Evolutionary conservation across 345 rosid species (phyloP), one percentile per base, ranked within the genome.

Genomic region (Heritiera fomes): DNA sequence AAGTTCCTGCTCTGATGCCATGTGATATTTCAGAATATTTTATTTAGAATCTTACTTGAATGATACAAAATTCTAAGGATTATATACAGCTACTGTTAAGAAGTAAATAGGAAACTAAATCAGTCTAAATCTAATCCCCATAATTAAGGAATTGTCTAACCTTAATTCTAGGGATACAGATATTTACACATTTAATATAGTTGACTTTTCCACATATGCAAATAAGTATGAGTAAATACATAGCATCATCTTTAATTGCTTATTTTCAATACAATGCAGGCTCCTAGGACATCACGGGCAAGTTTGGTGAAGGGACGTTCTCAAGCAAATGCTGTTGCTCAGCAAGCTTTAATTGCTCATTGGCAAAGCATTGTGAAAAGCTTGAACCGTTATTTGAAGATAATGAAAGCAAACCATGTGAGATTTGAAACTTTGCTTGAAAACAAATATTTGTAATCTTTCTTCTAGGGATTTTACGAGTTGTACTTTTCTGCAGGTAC

Each of bases 321-420:
- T 82, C 98, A 96, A 81, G 94, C 98, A 71, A 96, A 92, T 86
- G 98, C 95, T 76, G 95, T 88, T 85, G 98, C 98, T 82, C 99
- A 94, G 87, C 93, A 92, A 88, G 98, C 97, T 85, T 85, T 96
- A 78, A 94, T 94, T 82, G 99, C 98, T 59, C 98, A 96, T 81
- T 96, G 99, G 98, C 97, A 91, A 86, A 94, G 97, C 82, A 96
- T 96, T 60, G 97, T 92, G 83, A 93, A 90, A 88, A 96, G 97
- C 88, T 81, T 96, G 79, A 90, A 91, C 85, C 88, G 69, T 78
- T 94, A 89, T 86, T 85, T 92, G 86, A 82, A 77, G 75, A 85
- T 75, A 30, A 90, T 96, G 98, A 96, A 90, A 86, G 80, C 84
- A 1, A 96, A 91, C 83, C 81, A 87, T 71, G 99, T 96, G 79